Base-by-base conservation (phyloP, 2,329 filamentous ascomycete genomes). In the Monascus ruber region DNA sequence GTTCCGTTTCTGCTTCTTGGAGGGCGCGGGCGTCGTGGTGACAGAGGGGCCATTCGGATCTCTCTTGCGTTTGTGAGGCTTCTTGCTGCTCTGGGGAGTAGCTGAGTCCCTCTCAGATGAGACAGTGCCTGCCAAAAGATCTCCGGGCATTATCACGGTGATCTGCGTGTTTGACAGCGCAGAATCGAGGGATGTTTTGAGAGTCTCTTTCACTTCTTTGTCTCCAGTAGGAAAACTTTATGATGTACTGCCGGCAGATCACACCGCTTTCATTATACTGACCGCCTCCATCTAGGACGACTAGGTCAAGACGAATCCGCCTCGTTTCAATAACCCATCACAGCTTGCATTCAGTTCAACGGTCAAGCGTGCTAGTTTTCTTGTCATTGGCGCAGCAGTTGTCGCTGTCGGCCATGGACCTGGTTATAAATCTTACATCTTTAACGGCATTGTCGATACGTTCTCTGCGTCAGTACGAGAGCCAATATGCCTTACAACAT, bases 401-500 rank as follows among this genome's bases (percentile, higher is more conserved):
- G 28, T 29, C 33, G 11, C 24, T 46, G 31, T 38, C 46, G 42
- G 42, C 38, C 39, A 57, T 57, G 54, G 51, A 45, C 34, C 45
- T 26, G 27, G 33, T 44, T 10, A 36, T 1, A 24, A n/a, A 8
- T 1, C 6, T 32, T 24, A 36, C 25, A 11, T 35, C 24, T 33
- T 42, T 34, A n/a, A 35, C 25, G 26, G 33, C 39, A 8, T 38
- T 47, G 38, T 33, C 32, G 32, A 11, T 39, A 36, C 36, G 25
- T 27, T 48, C 43, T 46, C 40, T 42, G 36, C 38, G 37, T 39
- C 47, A 51, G 42, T 47, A 35, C 35, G 38, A 37, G 46, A 53
- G 54, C 42, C 48, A 60, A 51, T 24, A 83, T 82, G 79, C 71
- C 77, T 39, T 82, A 82, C 69, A 81, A 81, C 52, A 82, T 83